Percentiles rank a stretch among this genome's conserved stretches.
Conservation (phyloP, 208 protist genomes). For the Lotmaria passim region DNA sequence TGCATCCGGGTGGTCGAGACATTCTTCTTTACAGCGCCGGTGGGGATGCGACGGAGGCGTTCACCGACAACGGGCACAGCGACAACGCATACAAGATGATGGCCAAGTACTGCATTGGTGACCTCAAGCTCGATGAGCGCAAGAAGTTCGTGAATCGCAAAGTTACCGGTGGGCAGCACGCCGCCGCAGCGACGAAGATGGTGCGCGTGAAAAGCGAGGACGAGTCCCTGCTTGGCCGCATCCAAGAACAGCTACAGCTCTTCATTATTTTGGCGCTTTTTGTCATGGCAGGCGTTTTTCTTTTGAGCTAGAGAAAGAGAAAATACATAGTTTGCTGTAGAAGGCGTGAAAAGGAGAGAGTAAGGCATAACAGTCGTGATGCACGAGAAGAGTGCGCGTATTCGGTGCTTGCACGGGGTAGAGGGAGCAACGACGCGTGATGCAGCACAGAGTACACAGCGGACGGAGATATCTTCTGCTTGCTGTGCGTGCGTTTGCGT, state of each 20-base stretch:
- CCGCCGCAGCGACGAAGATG: slow-evolving; percentile 9
- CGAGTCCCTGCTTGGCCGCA: slow-evolving; percentile 53
- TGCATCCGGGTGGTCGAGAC: slow-evolving; percentile 83
- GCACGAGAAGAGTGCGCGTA: no score
- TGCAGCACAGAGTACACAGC: no score
- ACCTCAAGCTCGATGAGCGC: slow-evolving; percentile 52
- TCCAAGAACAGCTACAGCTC: slow-evolving; percentile 56
- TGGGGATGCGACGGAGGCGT: slow-evolving; percentile 69
- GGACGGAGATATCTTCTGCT: no score
- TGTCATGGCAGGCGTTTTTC: slow-evolving; percentile 50
- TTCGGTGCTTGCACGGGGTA: no score
- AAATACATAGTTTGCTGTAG: no score
- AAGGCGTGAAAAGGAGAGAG: no score
- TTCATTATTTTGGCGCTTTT: slow-evolving; percentile 48
- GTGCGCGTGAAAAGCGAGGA: slow-evolving; percentile 19
- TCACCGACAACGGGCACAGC: slow-evolving; percentile 75
- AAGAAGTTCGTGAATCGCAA: slow-evolving; percentile 28
- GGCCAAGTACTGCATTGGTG: slow-evolving; percentile 56
- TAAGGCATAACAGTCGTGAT: no score
- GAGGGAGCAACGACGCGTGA: no score
- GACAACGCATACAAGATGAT: slow-evolving; percentile 62
- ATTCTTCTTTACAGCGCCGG: slow-evolving; percentile 76
- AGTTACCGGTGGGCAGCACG: background rate
- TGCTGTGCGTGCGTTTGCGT: no score
- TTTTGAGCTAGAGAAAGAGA: slow-evolving; percentile 35